Evolutionary conservation across 257 asterid genomes (phyloP).

Genomic region (Scutellaria minor): DNA sequence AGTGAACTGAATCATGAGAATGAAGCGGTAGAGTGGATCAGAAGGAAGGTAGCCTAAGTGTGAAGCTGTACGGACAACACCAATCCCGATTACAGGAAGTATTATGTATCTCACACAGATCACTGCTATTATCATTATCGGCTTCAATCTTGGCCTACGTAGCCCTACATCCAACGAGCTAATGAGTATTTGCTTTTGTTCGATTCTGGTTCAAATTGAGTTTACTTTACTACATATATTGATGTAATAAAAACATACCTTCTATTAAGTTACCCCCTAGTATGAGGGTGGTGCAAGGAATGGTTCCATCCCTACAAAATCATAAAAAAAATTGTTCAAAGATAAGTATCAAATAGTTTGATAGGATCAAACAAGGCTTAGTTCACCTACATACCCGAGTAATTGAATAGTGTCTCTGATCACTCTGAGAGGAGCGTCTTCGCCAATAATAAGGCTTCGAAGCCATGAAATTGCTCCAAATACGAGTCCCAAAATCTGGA

Average conservation of each 20-base stretch:
- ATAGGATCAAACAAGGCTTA: too few relatives aligned
- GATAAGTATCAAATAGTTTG: background rate
- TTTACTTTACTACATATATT: too few relatives aligned
- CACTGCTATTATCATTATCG: constrained; percentile 52
- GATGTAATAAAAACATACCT: constrained; percentile 44
- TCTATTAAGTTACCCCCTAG: constrained; percentile 87
- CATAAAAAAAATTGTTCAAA: background rate
- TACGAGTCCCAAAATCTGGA: constrained; percentile 64
- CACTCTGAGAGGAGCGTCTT: constrained; percentile 71
- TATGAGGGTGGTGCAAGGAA: constrained; percentile 89
- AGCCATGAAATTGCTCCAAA: constrained; percentile 73
- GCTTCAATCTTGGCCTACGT: constrained; percentile 55
- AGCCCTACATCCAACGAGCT: constrained; percentile 53
- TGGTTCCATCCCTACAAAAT: constrained; percentile 74
- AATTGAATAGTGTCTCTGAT: constrained; percentile 58
- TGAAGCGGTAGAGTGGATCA: constrained; percentile 82
- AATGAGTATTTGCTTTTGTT: background rate
- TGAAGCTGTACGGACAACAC: constrained; percentile 63
- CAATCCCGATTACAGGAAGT: constrained; percentile 75
- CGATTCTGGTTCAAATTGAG: background rate
- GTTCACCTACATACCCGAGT: constrained; percentile 60
- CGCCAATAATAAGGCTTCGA: constrained; percentile 66
- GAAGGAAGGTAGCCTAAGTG: constrained; percentile 69
- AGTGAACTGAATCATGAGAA: constrained; percentile 79
- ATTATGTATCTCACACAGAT: constrained; percentile 63